phyloP scores from a whole-genome alignment of 2,329 filamentous ascomycete genomes.

The Fusarium sp. region DNA sequence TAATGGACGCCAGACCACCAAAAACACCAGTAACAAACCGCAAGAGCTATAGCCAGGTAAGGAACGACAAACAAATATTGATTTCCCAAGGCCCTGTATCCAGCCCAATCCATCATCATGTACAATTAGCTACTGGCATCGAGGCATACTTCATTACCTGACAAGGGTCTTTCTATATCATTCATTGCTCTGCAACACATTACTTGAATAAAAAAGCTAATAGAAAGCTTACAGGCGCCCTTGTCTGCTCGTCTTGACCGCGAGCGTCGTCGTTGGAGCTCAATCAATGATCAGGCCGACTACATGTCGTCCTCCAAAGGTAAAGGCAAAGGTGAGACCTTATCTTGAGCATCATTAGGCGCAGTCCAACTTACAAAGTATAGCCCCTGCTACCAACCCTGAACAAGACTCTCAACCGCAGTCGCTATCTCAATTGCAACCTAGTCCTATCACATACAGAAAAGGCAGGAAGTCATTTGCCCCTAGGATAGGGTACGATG shows the following conservation, averaged over 20 bases:
- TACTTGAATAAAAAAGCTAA: constrained; percentile 8
- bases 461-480: neutral
- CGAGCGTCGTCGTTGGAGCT: constrained; percentile 24
- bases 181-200: neutral
- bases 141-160: neutral
- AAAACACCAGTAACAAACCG: constrained; percentile 8
- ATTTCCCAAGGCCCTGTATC: neutral
- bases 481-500: constrained; percentile 26
- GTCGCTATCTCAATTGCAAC: neutral
- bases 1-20: constrained; percentile 11
- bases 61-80: neutral
- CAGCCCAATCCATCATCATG: neutral
- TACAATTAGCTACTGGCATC: neutral
- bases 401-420: neutral
- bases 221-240: constrained; percentile 25
- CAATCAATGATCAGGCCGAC: constrained; percentile 27
- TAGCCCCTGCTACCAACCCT: constrained; percentile 29
- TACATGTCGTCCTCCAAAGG: constrained; percentile 20
- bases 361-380: constrained; percentile 24
- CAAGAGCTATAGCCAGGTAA: constrained; percentile 24
- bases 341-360: neutral
- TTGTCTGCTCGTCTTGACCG: constrained; percentile 26
- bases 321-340: constrained; percentile 30
- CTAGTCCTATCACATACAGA: constrained; percentile 2
- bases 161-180: neutral